Base-by-base conservation (phyloP, 306 rosid genomes). In the Quercus gilva region DNA sequence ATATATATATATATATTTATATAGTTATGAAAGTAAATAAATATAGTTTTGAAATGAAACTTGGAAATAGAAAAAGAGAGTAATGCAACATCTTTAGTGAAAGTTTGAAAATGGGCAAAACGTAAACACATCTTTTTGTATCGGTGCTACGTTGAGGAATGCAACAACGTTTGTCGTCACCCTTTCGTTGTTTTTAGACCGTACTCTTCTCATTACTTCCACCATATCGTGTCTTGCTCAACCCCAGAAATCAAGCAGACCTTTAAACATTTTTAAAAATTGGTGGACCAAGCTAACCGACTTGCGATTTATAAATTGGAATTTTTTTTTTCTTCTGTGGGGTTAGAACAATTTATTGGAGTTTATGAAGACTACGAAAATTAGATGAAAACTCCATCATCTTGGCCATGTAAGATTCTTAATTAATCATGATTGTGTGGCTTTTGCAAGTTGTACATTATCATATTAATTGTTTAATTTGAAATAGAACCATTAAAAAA, bases 221-320 rank as follows among this genome's bases (percentile, higher is more conserved):
- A 29, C 21, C 33, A 17, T 37, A 68, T 49, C 79, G 67, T 45
- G 73, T 64, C 82, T 65, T 56, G 49, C 63, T 77, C 79, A 73
- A 76, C 74, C 82, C 51, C 67, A 49, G 43, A 84, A 80, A 76
- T 74, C 74, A 79, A 76, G 79, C 68, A 71, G 84, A 74, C 64
- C 80, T 41, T 41, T 77, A 73, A 80, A 68, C 1, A 58, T 80
- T 41, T 41, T 69, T 58, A 8, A 80, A 76, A 75, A 12, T 37
- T 26, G 83, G 76, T 80, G 81, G 60, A 64, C 81, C 83, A 19
- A 70, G 74, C 49, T 18, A 29, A 65, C 49, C 43, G 49, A 31
- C 71, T 65, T 31, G n/a, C 23, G 20, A 29, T 65, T 65, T 7
- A n/a, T 59, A 59, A 21, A 59, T 59, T 63, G 10, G 49, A 65